phyloP scores from a whole-genome alignment of 1,284 basidiomycete genomes.

The Uromyces viciae-fabae region DNA sequence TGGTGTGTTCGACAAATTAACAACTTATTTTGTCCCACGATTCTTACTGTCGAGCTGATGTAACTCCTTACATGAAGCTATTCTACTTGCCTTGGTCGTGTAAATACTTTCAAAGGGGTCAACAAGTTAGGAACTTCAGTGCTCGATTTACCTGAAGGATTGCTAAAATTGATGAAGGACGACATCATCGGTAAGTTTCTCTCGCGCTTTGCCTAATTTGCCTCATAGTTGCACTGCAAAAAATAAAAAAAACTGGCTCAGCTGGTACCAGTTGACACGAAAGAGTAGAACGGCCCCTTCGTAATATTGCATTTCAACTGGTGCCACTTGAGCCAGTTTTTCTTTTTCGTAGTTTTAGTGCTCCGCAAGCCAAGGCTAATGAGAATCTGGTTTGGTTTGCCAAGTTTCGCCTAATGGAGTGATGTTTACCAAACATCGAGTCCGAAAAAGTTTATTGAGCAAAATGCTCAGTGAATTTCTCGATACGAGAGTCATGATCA shows the following conservation, averaged over 20 bases:
- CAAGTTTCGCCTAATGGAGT: conserved; percentile 90
- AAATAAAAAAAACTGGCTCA: background rate
- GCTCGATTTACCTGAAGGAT: conserved; percentile 67
- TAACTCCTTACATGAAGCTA: conserved; percentile 43
- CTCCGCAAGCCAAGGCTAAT: background rate
- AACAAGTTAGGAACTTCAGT: conserved; percentile 79
- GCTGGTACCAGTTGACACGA: too few relatives aligned
- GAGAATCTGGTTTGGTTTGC: conserved; percentile 12
- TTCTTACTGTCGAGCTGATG: conserved; percentile 13
- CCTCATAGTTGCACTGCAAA: too few relatives aligned
- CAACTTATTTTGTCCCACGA: background rate
- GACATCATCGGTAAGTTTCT: conserved; percentile 66
- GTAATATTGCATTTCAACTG: too few relatives aligned
- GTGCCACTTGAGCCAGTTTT: background rate
- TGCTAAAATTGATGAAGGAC: conserved; percentile 67
- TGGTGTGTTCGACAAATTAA: conserved; percentile 65
- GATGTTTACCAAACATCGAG: conserved; percentile 79
- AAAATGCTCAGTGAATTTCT: conserved; percentile 90
- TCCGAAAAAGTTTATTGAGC: conserved; percentile 77
- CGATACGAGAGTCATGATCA: conserved; percentile 96
- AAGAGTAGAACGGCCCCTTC: too few relatives aligned
- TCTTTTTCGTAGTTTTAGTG: too few relatives aligned
- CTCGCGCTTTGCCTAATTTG: background rate
- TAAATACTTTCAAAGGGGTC: conserved; percentile 74
- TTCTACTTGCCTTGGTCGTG: conserved; percentile 84